Percentiles rank a stretch among this genome's conserved stretches.
These are phyloP conservation scores for Oryza longistaminata DNA, from an alignment of 176 grass and related monocot species.

Conservation along the genomic window DNA sequence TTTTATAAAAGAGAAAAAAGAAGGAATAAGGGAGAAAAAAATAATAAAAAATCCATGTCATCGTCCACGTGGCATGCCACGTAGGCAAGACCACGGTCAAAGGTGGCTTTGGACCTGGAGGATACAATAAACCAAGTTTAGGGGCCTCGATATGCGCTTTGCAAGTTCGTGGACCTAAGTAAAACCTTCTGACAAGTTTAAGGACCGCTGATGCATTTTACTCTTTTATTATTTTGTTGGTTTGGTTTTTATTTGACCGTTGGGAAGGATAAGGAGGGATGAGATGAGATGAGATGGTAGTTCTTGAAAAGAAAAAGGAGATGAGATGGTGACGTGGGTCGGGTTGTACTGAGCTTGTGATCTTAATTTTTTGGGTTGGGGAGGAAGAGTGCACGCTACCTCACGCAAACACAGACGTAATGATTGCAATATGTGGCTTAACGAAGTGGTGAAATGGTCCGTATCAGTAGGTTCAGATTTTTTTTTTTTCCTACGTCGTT, in stretches of 20 bases:
- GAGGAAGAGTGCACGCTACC: background rate
- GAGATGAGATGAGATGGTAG: background rate
- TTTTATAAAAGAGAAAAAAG: too few species aligned
- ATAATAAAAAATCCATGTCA: too few species aligned
- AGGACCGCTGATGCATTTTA: too few species aligned
- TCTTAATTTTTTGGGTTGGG: background rate
- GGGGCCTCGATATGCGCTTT: too few species aligned
- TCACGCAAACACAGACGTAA: background rate
- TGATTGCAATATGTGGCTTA: background rate
- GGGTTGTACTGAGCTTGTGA: background rate
- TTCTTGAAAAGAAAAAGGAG: background rate
- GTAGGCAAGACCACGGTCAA: too few species aligned
- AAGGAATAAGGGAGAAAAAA: too few species aligned
- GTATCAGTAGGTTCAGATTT: background rate
- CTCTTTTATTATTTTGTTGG: background rate
- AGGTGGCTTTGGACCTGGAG: too few species aligned
- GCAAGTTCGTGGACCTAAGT: too few species aligned
- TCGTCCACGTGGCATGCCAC: too few species aligned
- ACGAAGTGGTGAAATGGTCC: background rate
- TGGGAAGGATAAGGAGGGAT: background rate
- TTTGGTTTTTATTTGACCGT: background rate
- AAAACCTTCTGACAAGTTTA: too few species aligned
- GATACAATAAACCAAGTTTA: too few species aligned
- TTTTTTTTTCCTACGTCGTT: too few species aligned
- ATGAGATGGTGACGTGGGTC: background rate